Percentiles rank a stretch among this genome's conserved stretches.
These are phyloP conservation scores for Fusarium sp. DNA, from an alignment of 2,329 filamentous ascomycete genomes.

Conservation along the genomic window DNA sequence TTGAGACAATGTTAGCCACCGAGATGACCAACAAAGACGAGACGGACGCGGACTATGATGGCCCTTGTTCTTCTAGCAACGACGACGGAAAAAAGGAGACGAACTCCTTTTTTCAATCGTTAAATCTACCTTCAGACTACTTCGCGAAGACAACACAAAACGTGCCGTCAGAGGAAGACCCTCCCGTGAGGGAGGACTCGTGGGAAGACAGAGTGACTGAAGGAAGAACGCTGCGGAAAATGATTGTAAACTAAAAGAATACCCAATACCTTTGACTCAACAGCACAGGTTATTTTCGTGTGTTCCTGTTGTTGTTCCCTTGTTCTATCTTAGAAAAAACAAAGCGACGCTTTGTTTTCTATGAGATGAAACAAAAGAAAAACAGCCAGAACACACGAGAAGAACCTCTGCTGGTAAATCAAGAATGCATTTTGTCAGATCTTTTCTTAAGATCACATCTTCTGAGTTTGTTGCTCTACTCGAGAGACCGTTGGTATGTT, in stretches of 20 bases:
- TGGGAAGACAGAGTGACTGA: constrained; percentile 49
- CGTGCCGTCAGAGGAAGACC: constrained; percentile 52
- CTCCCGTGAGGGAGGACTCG: constrained; percentile 51
- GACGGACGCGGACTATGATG: constrained; percentile 66
- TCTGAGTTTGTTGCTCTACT: not conserved
- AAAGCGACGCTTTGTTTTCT: not conserved
- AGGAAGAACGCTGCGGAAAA: constrained; percentile 44
- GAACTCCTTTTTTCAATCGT: constrained; percentile 1
- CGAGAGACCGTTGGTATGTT: not conserved
- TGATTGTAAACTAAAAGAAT: not conserved
- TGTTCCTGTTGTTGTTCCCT: no score
- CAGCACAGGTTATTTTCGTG: no score
- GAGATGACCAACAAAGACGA: constrained; percentile 40
- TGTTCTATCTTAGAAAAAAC: not conserved
- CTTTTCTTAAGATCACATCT: not conserved
- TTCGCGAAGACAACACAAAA: constrained; percentile 53
- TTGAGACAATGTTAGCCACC: constrained; percentile 29
- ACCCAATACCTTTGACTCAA: constrained; percentile 3
- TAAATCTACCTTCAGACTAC: constrained; percentile 51
- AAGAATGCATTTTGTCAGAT: not conserved
- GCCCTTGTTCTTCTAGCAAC: constrained; percentile 61
- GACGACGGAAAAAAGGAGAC: constrained; percentile 22
- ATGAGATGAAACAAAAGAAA: no score
- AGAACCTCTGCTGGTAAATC: not conserved
- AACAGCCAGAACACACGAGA: no score